Conservation (phyloP, 2,329 filamentous ascomycete species). For the Colletotrichum eremochloae region DNA sequence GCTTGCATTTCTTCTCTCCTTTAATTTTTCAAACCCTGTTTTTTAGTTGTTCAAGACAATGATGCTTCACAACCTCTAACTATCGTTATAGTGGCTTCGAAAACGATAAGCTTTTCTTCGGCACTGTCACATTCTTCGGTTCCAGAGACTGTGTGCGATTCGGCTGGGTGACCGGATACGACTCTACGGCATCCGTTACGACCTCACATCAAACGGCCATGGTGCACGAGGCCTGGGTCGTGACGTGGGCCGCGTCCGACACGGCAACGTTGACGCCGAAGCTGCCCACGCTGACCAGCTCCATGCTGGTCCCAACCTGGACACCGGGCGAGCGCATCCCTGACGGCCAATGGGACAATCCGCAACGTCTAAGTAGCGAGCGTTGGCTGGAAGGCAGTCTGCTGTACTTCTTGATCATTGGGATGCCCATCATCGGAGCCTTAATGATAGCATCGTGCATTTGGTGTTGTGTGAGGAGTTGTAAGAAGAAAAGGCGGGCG, state of each 20-base stretch:
- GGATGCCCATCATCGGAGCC: slow-evolving; percentile 23
- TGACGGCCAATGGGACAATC: too few species aligned
- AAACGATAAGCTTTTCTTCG: background rate
- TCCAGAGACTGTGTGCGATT: background rate
- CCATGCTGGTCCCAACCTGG: slow-evolving; percentile 21
- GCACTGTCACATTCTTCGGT: background rate
- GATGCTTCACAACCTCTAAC: background rate
- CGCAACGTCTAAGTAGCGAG: too few species aligned
- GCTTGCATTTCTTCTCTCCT: background rate
- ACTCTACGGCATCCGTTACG: background rate
- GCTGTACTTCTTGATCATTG: slow-evolving; percentile 23
- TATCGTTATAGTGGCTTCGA: background rate
- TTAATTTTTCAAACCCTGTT: background rate
- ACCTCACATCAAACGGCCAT: background rate
- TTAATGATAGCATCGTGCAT: slow-evolving; percentile 25
- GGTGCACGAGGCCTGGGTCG: slow-evolving; percentile 20
- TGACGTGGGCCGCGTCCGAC: slow-evolving; percentile 30
- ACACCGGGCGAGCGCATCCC: slow-evolving; percentile 12
- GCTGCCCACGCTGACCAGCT: slow-evolving; percentile 29
- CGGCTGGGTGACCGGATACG: background rate
- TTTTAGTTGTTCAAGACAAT: too few species aligned
- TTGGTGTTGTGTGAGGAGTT: slow-evolving; percentile 29
- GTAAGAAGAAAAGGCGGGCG: slow-evolving; percentile 24
- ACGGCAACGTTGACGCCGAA: slow-evolving; percentile 28
- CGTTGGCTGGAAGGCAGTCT: background rate